Base-by-base conservation (phyloP, 2,329 filamentous ascomycete species). In the Colletotrichum truncatum region DNA sequence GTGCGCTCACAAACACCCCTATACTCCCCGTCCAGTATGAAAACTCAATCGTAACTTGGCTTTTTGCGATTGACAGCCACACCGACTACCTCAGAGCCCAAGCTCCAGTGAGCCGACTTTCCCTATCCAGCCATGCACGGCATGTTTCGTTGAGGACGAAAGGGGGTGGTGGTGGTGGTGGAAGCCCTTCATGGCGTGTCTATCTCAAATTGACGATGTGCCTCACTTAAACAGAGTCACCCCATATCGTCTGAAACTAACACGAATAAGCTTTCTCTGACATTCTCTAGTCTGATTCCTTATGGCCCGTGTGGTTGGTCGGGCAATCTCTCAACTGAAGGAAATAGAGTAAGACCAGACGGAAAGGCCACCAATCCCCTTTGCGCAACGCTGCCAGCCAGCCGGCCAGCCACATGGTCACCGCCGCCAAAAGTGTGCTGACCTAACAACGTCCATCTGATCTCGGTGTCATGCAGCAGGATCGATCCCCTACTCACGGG, bases 171-270 rank as follows among this genome's bases (percentile, higher is more conserved):
- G 21, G 18, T 18, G 2, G 16, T 7, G 16, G 5, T 12, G 10
- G 12, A 46, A 54, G 28, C 12, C 45, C 23, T 32, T 45, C 39
- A 14, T 14, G 10, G 16, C 48, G 21, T 32, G 59, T 53, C n/a
- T 59, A 64, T 59, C 38, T 55, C 30, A 64, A 32, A 25, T n/a
- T 46, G 46, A 32, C 30, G 38, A 55, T 26, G 54, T 25, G 61
- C 61, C 46, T 64, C 55, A 64, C n/a, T 30, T 64, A 59, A 25
- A 60, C 16, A 14, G 8, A 7, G 10, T 25, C 11, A 21, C n/a
- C 34, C 14, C 5, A n/a, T 16, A 21, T 59, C 53, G 34, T 64
- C 45, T 43, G 53, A 59, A 64, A 51, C 23, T 12, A n/a, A 7
- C 18, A 36, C 16, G 39, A 21, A 11, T 28, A 41, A 59, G 43